A percentile compares a stretch with the other conserved stretches of the same genome.
Evolutionary conservation across 1,284 basidiomycete species (phyloP).

Genomic region (Exobasidium cylindrosporum): DNA sequence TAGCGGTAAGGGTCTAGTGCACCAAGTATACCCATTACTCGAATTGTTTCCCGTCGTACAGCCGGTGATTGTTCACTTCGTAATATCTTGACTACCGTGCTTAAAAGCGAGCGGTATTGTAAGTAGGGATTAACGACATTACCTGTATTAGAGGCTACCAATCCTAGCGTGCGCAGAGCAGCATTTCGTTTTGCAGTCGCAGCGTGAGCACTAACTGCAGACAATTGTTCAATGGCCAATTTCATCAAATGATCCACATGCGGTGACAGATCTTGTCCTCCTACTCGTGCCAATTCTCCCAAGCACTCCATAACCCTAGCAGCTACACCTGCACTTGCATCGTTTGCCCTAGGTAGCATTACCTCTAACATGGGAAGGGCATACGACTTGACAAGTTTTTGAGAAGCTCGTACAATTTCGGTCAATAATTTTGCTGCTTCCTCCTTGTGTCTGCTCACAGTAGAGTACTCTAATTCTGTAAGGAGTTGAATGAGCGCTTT

Average conservation of each 20-base stretch:
- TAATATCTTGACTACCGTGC: constrained; percentile 79
- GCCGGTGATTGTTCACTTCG: constrained; percentile 74
- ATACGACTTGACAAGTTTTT: constrained; percentile 92
- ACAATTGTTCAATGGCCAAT: constrained; percentile 81
- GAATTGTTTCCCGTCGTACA: constrained; percentile 75
- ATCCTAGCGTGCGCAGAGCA: constrained; percentile 87
- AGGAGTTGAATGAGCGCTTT: constrained; percentile 95
- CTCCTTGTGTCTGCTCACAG: constrained; percentile 75
- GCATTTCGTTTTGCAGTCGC: constrained; percentile 71
- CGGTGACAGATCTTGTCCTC: constrained; percentile 83
- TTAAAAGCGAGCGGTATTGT: constrained; percentile 86
- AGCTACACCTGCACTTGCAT: constrained; percentile 80
- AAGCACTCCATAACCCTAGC: constrained; percentile 91
- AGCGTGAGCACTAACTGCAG: constrained; percentile 69
- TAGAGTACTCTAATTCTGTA: constrained; percentile 95
- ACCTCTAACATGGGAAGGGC: constrained; percentile 93
- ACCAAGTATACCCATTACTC: constrained; percentile 92
- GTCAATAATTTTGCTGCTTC: constrained; percentile 52
- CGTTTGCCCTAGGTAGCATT: constrained; percentile 81
- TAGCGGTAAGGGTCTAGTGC: constrained; percentile 96
- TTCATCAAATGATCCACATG: constrained; percentile 84
- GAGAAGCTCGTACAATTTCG: constrained; percentile 65
- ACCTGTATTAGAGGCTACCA: constrained; percentile 91
- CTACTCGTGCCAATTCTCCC: constrained; percentile 88
- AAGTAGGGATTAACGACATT: constrained; percentile 89